Evolutionary conservation across 2,329 filamentous ascomycete species (phyloP), one percentile per base, ranked within the genome.

Genomic region (Fusarium subtropicale): DNA sequence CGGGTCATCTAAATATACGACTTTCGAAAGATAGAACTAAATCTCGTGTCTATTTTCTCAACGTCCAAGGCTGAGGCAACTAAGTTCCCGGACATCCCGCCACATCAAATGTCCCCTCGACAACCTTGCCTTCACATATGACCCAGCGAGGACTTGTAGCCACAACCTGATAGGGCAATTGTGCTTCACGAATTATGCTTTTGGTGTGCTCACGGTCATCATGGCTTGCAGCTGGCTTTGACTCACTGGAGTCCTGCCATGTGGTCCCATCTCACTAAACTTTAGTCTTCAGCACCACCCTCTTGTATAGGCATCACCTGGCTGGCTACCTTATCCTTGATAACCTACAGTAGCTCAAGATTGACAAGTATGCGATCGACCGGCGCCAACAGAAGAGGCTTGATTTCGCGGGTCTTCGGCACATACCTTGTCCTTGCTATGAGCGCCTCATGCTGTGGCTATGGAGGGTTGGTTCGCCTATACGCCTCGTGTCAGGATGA

Each of bases 141-240:
- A 36, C n/a, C 41, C 16, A 26, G 46, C 34, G 28, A 51, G 54
- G 64, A 20, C n/a, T 47, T 42, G 22, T 31, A 39, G 7, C 22
- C 31, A 18, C 16, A 13, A 45, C 30, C 41, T 64, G 42, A 57
- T 64, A 60, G 59, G 66, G 42, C 41, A 53, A 31, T 52, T 42
- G 28, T 7, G 20, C 41, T 61, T 53, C 31, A 56, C 52, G 50
- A 47, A 9, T 26, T 45, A 45, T 20, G 36, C 34, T 56, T 50
- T 60, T 68, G 52, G 51, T 55, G 55, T 65, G 59, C 51, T 64
- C 51, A 61, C 64, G 20, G 60, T 64, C 55, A 68, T 56, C 48
- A 34, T 61, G 66, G 55, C 50, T 54, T 71, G 63, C 67, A 70
- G 51, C 48, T 65, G 45, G 52, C 51, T 56, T 64, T 61, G 63